phyloP scores from a whole-genome alignment of 2,329 filamentous ascomycete species.

The Cladophialophora yegresii region DNA sequence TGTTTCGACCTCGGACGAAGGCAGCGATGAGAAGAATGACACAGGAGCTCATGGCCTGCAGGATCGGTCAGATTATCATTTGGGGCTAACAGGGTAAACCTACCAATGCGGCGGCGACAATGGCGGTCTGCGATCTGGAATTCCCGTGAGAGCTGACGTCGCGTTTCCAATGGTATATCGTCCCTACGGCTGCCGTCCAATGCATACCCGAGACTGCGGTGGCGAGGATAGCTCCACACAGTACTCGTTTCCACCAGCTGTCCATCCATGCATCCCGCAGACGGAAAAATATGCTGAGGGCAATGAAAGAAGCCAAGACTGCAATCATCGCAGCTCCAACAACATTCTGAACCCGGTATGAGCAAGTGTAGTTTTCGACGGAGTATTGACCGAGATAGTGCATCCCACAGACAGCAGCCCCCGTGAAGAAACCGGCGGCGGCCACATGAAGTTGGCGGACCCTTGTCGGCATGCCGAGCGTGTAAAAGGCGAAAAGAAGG shows the following conservation, averaged over 20 bases:
- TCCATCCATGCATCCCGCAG: slow-evolving; percentile 75
- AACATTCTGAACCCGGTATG: slow-evolving; percentile 62
- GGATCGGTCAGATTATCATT: slow-evolving; percentile 20
- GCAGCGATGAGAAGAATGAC: slow-evolving; percentile 60
- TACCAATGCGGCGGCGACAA: slow-evolving; percentile 72
- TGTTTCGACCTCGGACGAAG: slow-evolving; percentile 57
- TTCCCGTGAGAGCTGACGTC: slow-evolving; percentile 41
- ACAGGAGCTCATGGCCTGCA: slow-evolving; percentile 64
- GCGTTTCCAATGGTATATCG: slow-evolving; percentile 62
- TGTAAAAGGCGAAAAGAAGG: slow-evolving; percentile 70
- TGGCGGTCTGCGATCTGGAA: slow-evolving; percentile 63
- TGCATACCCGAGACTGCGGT: slow-evolving; percentile 83
- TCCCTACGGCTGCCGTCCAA: slow-evolving; percentile 75
- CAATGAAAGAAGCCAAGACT: slow-evolving; percentile 67
- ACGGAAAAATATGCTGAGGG: slow-evolving; percentile 75
- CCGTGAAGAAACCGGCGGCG: slow-evolving; percentile 68
- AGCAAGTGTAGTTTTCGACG: slow-evolving; percentile 72
- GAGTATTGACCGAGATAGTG: slow-evolving; percentile 85
- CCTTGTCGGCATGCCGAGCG: slow-evolving; percentile 62
- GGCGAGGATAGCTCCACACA: slow-evolving; percentile 69
- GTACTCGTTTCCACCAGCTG: slow-evolving; percentile 71
- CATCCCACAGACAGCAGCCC: slow-evolving; percentile 78
- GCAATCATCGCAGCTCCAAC: slow-evolving; percentile 72
- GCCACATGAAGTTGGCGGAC: slow-evolving; percentile 62
- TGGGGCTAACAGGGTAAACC: slow-evolving; percentile 39